phyloP scores from a whole-genome alignment of 768 basidiomycete species.

The Naganishia kalamii region DNA sequence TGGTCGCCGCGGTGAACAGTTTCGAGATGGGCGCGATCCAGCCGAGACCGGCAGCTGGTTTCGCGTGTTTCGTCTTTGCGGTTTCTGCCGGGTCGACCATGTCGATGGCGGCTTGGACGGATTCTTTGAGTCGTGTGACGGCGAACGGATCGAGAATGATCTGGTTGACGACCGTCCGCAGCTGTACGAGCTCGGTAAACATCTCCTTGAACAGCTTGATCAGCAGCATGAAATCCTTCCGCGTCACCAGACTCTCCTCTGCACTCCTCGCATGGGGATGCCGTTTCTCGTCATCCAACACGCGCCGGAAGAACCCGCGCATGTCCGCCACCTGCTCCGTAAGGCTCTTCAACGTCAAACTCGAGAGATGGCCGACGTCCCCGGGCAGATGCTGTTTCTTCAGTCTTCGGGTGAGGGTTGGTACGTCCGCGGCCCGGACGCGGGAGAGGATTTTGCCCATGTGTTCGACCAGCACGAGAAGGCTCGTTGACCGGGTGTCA shows the following conservation, averaged over 20 bases:
- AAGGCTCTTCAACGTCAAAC: slow-evolving; percentile 68
- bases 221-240: slow-evolving; percentile 72
- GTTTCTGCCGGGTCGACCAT: slow-evolving; percentile 33
- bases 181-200: slow-evolving; percentile 71
- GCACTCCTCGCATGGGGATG: slow-evolving; percentile 27
- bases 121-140: slow-evolving; percentile 42
- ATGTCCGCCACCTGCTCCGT: slow-evolving; percentile 63
- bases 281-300: slow-evolving; percentile 66
- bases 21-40: slow-evolving; percentile 85
- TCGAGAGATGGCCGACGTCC: slow-evolving; percentile 78
- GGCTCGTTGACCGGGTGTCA: slow-evolving; percentile 31
- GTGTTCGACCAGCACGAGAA: slow-evolving; percentile 50
- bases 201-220: slow-evolving; percentile 80
- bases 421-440: slow-evolving; percentile 68
- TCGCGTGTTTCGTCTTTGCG: slow-evolving; percentile 40
- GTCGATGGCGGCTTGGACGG: slow-evolving; percentile 52
- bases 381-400: slow-evolving; percentile 79
- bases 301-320: slow-evolving; percentile 65
- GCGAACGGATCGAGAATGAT: slow-evolving; percentile 85
- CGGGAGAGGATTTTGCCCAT: slow-evolving; percentile 60
- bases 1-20: slow-evolving; percentile 54
- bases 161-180: slow-evolving; percentile 79
- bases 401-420: slow-evolving; percentile 78
- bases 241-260: slow-evolving; percentile 49
- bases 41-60: slow-evolving; percentile 43